These are phyloP conservation scores for Epicoccum sorghinum DNA, from an alignment of 2,329 filamentous ascomycete species.

Conservation along the genomic window DNA sequence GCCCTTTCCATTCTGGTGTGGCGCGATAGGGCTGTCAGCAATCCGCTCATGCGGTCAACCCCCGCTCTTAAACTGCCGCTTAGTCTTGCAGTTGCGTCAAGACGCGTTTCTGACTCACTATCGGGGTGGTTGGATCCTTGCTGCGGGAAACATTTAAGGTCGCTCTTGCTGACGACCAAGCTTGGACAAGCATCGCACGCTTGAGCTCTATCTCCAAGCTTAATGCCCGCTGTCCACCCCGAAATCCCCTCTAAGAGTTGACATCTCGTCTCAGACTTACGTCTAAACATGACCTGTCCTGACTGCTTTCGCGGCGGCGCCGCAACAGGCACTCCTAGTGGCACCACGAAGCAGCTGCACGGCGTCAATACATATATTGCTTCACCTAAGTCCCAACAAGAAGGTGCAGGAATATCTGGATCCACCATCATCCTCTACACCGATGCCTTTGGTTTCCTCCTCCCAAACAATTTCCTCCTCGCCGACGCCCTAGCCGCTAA, in stretches of 20 bases:
- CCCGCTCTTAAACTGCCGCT: not conserved
- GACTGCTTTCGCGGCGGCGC: constrained; percentile 32
- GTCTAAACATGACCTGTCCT: constrained; percentile 28
- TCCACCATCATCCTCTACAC: constrained; percentile 31
- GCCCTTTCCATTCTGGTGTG: not conserved
- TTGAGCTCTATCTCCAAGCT: not conserved
- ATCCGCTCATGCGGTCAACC: not conserved
- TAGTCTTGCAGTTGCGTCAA: not conserved
- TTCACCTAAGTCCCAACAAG: not conserved
- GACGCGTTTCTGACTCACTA: not conserved
- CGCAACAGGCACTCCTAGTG: constrained; percentile 23
- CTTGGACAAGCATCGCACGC: not conserved
- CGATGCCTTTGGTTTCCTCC: constrained; percentile 32
- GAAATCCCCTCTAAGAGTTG: not conserved
- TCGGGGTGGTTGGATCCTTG: not conserved
- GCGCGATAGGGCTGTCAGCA: not conserved
- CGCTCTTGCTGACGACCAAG: not conserved
- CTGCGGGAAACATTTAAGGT: not conserved
- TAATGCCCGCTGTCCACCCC: not conserved
- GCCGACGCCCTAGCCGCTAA: constrained; percentile 28
- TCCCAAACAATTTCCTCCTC: constrained; percentile 34
- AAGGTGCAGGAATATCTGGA: not conserved
- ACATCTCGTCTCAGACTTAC: not conserved
- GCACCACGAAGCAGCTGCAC: constrained; percentile 12
- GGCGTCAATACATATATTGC: constrained; percentile 29